Evolutionary conservation across 768 basidiomycete species (phyloP).

Genomic region (Phanerodontia chrysosporium): DNA sequence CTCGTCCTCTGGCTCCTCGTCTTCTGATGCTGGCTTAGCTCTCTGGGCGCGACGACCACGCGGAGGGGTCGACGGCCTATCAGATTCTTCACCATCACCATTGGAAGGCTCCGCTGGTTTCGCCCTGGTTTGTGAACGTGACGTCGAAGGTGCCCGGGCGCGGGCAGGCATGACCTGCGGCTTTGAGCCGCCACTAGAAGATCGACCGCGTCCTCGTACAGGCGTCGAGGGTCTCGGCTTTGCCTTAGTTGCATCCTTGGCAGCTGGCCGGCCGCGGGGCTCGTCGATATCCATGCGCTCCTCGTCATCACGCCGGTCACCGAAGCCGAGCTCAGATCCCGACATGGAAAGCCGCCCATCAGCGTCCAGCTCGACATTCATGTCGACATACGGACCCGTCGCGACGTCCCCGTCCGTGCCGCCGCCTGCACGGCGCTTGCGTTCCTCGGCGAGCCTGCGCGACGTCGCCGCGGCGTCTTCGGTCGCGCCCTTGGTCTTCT

Average conservation of each 20-base stretch:
- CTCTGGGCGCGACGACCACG: no score
- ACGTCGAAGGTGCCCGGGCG: background rate
- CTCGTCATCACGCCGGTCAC: background rate
- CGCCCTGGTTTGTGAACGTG: background rate
- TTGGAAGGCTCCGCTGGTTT: background rate
- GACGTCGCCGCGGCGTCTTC: background rate
- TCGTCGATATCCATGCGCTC: background rate
- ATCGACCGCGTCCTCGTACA: background rate
- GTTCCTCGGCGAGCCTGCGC: constrained; percentile 6
- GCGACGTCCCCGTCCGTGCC: constrained; percentile 14
- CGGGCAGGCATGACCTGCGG: background rate
- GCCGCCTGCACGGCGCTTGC: background rate
- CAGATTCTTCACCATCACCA: no score
- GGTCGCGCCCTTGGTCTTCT: background rate
- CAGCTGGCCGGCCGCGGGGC: background rate
- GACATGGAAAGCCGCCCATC: constrained; percentile 12
- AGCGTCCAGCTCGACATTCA: constrained; percentile 19
- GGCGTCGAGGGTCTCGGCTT: background rate
- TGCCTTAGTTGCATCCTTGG: background rate
- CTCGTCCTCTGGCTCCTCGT: background rate
- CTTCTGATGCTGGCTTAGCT: background rate
- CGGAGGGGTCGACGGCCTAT: no score
- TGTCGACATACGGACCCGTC: constrained; percentile 7
- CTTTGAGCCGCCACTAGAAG: background rate
- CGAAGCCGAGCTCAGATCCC: constrained; percentile 1